Evolutionary conservation across 371 early-diverging fungal genomes (phyloP), one percentile per base, ranked within the genome.

Genomic region (Smittium culicis): DNA sequence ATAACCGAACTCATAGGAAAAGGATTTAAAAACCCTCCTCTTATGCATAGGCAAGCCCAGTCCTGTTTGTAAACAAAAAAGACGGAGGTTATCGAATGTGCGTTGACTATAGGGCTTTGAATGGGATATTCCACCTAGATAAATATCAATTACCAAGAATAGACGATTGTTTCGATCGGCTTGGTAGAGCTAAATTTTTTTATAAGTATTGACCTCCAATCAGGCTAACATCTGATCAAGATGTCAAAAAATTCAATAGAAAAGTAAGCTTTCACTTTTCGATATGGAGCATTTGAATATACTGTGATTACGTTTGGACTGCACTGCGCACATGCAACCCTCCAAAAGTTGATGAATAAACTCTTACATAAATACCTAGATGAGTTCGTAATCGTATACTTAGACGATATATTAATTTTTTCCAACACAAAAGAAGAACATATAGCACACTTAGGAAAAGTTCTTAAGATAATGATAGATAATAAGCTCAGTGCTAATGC

Each of bases 351-450:
- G 3, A 80, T 85, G 74, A 74, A 76, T 55, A 16, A 66, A 0
- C 62, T 81, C 0, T 72, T 86, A 0, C 45, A 67, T 0, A 71
- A 75, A 0, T 68, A 70, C 31, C 31, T 78, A 0, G 81, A 80
- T 61, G 68, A 73, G 2, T 81, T 67, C 30, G 73, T 73, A 0
- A 61, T 81, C 0, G 72, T 81, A 0, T 86, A 82, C 35, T 57
- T 86, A 0, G 85, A 88, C 66, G 82, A 85, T 66, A 81, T 85
- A 0, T 65, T 85, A 0, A 80, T 88, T 27, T 85, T 72, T 63
- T 78, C 79, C 8, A 62, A 75, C 14, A 76, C 72, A 11, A 24
- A 34, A n/a, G 74, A 79, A 14, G 79, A 83, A 32, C 84, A 86
- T 61, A 34, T 65, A 5, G 1, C 56, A 3, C 78, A 85, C 63